Evolutionary conservation across 1,139 yeast species (phyloP), one percentile per base, ranked within the genome.

Genomic region (Meyerozyma athensensis): DNA sequence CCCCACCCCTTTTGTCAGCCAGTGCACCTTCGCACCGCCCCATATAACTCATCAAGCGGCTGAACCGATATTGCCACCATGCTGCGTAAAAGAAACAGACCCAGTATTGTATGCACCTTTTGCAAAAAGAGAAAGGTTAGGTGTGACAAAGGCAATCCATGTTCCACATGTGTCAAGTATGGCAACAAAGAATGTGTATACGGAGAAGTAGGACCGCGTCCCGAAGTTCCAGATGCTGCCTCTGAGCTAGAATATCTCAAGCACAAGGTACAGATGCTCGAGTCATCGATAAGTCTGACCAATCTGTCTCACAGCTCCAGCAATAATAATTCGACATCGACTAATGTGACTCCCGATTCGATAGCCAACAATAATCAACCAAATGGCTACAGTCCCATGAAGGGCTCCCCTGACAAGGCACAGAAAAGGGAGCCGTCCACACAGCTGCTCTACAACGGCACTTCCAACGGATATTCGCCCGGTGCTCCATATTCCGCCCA

Each of bases 101-200:
- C 53, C 36, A 59, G 68, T 17, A 52, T 61, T 36, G 72, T 67
- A 19, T 68, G 74, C 48, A 61, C 56, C 34, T 65, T 66, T 44
- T 68, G 74, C 48, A 63, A 63, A 39, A 55, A 54, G 42, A 44
- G 74, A 21, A 69, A 69, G 47, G 70, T 68, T 39, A 66, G 63
- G 39, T 69, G 75, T 53, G 71, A 68, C 45, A 53, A 65, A 37
- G 68, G 61, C 3, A 50, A 48, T 26, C 74, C 74, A 5, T 69
- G 75, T 40, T 54, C 67, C 9, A 59, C 68, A 8, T 69, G 75
- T 46, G 57, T 56, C 35, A 66, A 63, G 43, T 64, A 63, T 40
- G 58, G 62, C 26, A 60, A 56, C 34, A 43, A 48, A n/a, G 53
- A 54, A 10, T 56, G 72, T 44, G 44, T 42, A n/a, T 57, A 57